These are phyloP conservation scores for Fusarium sp. DNA, from an alignment of 2,329 filamentous ascomycete species.

Conservation along the genomic window DNA sequence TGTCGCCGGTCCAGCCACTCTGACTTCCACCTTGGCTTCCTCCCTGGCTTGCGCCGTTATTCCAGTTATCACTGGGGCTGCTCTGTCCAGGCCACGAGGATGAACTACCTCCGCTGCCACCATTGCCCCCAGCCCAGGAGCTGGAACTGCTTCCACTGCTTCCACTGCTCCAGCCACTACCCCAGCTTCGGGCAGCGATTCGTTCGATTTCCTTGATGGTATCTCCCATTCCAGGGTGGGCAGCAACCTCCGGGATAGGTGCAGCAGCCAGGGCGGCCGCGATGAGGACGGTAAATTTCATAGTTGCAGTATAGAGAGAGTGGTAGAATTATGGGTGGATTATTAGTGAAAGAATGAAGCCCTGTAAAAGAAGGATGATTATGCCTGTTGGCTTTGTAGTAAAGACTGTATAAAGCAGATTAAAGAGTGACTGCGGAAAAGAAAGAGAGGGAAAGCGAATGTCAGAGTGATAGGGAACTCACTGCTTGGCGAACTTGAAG, in stretches of 20 bases:
- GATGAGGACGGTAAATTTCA: conserved; percentile 47
- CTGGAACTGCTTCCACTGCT: conserved; percentile 3
- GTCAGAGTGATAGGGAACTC: conserved; percentile 5
- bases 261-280: conserved; percentile 39
- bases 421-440: conserved; percentile 10
- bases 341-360: conserved; percentile 8
- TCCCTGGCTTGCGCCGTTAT: not conserved
- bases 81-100: conserved; percentile 3
- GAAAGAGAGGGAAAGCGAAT: conserved; percentile 22
- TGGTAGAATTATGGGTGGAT: not conserved
- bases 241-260: conserved; percentile 31
- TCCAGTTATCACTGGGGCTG: not conserved
- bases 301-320: conserved; percentile 22
- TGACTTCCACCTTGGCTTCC: conserved; percentile 1
- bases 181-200: conserved; percentile 36
- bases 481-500: conserved; percentile 1
- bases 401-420: conserved; percentile 20
- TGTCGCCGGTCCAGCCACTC: conserved; percentile 26
- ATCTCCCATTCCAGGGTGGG: conserved; percentile 42
- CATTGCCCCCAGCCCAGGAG: not conserved
- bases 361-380: conserved; percentile 4
- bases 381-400: conserved; percentile 5
- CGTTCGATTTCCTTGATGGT: conserved; percentile 42
- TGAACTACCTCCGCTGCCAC: not conserved
- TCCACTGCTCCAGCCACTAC: conserved; percentile 19